These are phyloP conservation scores for Fusarium xyrophilum DNA, from an alignment of 2,329 filamentous ascomycete species.

Conservation along the genomic window DNA sequence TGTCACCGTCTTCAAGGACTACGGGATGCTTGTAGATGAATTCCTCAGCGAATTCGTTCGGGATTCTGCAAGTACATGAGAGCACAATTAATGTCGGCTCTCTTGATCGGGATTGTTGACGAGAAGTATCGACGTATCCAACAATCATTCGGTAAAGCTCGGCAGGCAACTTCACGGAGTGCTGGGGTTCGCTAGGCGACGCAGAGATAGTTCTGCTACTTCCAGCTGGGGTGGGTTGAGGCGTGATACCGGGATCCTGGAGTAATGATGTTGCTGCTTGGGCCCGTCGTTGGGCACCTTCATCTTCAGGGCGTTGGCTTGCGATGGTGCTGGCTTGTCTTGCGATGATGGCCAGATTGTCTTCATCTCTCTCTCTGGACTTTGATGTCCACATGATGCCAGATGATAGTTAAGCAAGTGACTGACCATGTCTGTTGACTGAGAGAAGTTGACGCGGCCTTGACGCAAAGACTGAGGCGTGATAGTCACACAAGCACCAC, in stretches of 20 bases:
- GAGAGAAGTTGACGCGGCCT: neutral
- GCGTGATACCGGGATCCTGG: accelerated
- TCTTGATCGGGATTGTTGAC: neutral
- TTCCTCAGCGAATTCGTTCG: neutral
- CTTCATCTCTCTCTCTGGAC: accelerated
- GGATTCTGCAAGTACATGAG: neutral
- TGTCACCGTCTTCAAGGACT: neutral
- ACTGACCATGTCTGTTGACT: neutral
- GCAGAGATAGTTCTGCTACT: neutral
- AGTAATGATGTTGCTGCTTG: neutral
- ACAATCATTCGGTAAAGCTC: neutral
- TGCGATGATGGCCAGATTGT: neutral
- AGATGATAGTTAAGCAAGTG: neutral
- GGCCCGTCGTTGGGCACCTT: neutral
- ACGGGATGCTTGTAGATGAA: neutral
- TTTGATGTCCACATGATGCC: neutral
- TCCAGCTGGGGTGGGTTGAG: accelerated
- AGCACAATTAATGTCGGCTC: neutral
- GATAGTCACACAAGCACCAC: neutral
- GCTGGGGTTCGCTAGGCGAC: accelerated
- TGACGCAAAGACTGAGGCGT: too few relatives aligned
- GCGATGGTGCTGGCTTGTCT: neutral
- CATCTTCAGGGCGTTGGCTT: neutral
- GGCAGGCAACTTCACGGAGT: accelerated
- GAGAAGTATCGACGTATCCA: neutral